Base-by-base conservation (phyloP, 768 basidiomycete species). In the Porpolomopsis calyptriformis region DNA sequence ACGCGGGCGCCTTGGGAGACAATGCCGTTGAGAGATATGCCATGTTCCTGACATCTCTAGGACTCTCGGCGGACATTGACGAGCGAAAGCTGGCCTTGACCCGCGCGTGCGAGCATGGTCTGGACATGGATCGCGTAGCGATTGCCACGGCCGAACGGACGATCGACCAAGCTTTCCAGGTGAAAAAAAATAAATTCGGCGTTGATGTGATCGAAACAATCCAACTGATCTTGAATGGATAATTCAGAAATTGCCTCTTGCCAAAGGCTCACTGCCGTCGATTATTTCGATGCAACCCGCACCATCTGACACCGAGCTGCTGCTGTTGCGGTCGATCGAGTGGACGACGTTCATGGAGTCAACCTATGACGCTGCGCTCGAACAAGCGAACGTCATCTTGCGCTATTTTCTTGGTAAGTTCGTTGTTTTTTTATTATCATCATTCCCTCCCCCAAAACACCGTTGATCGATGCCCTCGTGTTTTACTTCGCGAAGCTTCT, bases 11-110 rank as follows among this genome's bases (percentile, higher is more conserved):
- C 23, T 66, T 98, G 18, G 87, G 91, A 4, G 83, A 89, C 55
- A 89, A 90, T 52, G 91, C 91, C 2, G 80, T 94, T 29, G 85
- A 91, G 55, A 82, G 89, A 27, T 98, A 97, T 54, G 91, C 92
- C 0, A 68, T 82, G 54, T 97, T 92, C 79, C 71, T 98, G 19
- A 78, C 85, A 24, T 85, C 82, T 0, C 72, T 87, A 14, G 83
- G 76, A 36, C 71, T 86, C 14, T 67, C 73, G 1, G 74, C 76
- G 0, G 79, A 84, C 50, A 63, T 75, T 41, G 64, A 71, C 22
- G 82, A 88, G 51, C 76, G 91, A 18, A 68, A 73, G 26, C 62
- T 73, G 14, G 85, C 91, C 0, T 66, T 97, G 12, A 74, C 74
- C 3, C 76, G 82, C 18, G 89, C 90, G 0, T 73, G 75, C 40